Percentiles rank a stretch among this genome's conserved stretches.
Conservation (phyloP, 2,329 filamentous ascomycete genomes). For the Fusarium sp. region DNA sequence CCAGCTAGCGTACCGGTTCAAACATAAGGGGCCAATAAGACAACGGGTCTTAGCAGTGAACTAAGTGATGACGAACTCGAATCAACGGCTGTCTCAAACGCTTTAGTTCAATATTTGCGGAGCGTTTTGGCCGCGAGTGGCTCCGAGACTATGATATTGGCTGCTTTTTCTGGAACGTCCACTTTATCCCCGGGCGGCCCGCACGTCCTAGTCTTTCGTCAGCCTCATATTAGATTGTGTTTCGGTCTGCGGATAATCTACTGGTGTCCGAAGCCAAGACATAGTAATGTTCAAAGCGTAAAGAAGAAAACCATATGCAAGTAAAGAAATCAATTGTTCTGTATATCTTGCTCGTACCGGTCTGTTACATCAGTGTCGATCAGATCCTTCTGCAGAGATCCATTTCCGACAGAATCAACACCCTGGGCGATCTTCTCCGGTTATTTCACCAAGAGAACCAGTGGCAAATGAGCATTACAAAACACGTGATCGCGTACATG, state of each 20-base stretch:
- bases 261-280: background rate
- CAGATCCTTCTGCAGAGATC: background rate
- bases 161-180: background rate
- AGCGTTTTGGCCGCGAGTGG: background rate
- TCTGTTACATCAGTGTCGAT: background rate
- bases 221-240: background rate
- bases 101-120: background rate
- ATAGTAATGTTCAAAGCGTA: background rate
- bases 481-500: background rate
- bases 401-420: background rate
- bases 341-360: background rate
- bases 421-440: background rate
- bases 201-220: background rate
- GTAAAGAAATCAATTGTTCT: background rate
- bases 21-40: background rate
- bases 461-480: background rate
- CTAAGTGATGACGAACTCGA: background rate
- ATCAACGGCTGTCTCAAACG: background rate
- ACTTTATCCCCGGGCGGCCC: background rate
- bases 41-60: background rate
- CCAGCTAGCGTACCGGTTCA: background rate
- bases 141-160: background rate
- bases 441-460: background rate
- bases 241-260: background rate
- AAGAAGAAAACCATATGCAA: too few relatives aligned